Percentiles rank a stretch among this genome's conserved stretches.
Conservation (phyloP, 306 rosid genomes). For the Cicer bijugum region DNA sequence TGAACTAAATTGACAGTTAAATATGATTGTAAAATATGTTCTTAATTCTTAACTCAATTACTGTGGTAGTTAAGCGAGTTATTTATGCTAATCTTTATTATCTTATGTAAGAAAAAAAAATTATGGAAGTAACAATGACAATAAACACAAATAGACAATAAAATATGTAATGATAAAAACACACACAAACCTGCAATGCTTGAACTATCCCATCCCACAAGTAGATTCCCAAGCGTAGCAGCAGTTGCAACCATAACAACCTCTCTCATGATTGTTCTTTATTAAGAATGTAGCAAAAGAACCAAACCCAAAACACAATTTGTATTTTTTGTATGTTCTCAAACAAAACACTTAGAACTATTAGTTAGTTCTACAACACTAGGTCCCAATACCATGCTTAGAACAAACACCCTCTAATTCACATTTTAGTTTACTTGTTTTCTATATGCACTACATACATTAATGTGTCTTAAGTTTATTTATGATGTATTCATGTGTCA, state of each 20-base stretch:
- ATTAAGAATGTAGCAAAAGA: neutral
- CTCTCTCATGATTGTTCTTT: conserved; percentile 66
- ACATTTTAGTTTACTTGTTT: neutral
- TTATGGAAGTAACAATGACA: neutral
- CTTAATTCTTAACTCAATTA: too few relatives aligned
- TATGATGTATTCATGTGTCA: neutral
- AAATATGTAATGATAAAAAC: neutral
- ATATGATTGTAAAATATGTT: too few relatives aligned
- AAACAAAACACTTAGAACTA: conserved; percentile 16
- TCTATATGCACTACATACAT: neutral
- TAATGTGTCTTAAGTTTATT: neutral
- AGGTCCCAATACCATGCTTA: neutral
- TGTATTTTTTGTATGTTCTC: conserved; percentile 29
- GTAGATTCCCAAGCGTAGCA: conserved; percentile 81
- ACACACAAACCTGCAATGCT: conserved; percentile 72
- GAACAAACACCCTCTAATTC: neutral
- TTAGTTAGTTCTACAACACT: neutral
- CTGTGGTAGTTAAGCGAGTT: too few relatives aligned
- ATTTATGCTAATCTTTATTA: too few relatives aligned
- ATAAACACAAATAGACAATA: neutral
- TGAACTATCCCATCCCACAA: conserved; percentile 98
- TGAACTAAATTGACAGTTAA: too few relatives aligned
- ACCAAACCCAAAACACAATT: conserved; percentile 15
- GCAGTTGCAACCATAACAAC: conserved; percentile 74
- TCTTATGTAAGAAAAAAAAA: neutral